Evolutionary conservation across 2,329 filamentous ascomycete genomes (phyloP), one percentile per base, ranked within the genome.

Genomic region (Botrytis hyacinthi): DNA sequence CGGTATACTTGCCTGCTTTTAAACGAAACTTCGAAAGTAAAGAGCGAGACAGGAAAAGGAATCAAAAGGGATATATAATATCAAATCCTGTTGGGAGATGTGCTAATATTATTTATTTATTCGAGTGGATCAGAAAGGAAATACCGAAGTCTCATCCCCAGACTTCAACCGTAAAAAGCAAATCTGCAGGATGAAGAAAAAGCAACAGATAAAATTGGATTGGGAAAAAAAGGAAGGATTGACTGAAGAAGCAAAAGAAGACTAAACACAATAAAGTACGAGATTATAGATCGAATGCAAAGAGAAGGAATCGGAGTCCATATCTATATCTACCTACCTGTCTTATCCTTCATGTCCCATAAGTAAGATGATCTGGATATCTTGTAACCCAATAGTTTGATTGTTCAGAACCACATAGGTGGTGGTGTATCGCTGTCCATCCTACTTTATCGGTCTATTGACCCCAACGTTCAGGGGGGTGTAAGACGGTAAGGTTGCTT

Each of bases 91-190:
- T 18, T 10, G 37, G 40, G 70, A 67, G 59, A 67, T 72, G 29
- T 66, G 44, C 60, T 44, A 68, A 72, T 60, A 68, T 68, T 29
- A 60, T 68, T 72, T 12, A 37, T 72, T 59, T 51, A 61, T 68
- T 66, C 57, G 57, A 35, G 71, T 72, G 71, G 71, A 72, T 65
- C 68, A 70, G 54, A 70, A 72, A 68, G 70, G 70, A 72, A 59
- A 68, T 67, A 46, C 61, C 46, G 29, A 59, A 62, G 46, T 59
- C 61, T 57, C 46, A 72, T 59, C 62, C 32, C 20, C 57, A 71
- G 59, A 71, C 66, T 57, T 70, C 68, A 72, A 51, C 42, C 44
- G 26, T 16, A 51, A 44, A 63, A 51, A 37, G 59, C 44, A 51
- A 61, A 32, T 71, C 29, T 61, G 57, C 42, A 63, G 44, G 44